Evolutionary conservation across 352 stramenopile genomes (phyloP).

Genomic region (Globisporangium canariense): DNA sequence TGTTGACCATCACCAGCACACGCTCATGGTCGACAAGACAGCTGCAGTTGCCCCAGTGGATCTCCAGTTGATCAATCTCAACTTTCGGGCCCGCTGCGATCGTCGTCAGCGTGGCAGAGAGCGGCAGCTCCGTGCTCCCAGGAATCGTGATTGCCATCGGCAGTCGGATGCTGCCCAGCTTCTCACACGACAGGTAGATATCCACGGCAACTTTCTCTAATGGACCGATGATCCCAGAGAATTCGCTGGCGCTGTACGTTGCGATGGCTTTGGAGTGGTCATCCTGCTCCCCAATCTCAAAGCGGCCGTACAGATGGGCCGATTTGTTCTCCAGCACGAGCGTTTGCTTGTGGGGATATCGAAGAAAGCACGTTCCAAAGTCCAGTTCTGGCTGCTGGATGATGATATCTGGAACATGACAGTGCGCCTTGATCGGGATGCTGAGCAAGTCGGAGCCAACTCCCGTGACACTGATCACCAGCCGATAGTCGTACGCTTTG

Average conservation of each 20-base stretch:
- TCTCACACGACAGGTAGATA: constrained; percentile 86
- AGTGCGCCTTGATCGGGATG: constrained; percentile 89
- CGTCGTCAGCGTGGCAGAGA: constrained; percentile 85
- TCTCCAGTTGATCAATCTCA: constrained; percentile 67
- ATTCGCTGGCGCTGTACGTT: constrained; percentile 67
- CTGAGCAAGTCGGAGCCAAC: constrained; percentile 89
- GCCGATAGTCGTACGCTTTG: constrained; percentile 90
- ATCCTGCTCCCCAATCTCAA: constrained; percentile 89
- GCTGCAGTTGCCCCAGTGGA: constrained; percentile 89
- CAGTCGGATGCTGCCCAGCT: constrained; percentile 89
- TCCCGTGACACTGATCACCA: constrained; percentile 89
- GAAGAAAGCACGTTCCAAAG: constrained; percentile 90
- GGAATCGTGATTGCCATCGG: constrained; percentile 84
- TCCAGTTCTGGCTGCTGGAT: constrained; percentile 72
- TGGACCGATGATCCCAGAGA: constrained; percentile 56
- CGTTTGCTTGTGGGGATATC: constrained; percentile 88
- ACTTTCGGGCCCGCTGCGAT: constrained; percentile 84
- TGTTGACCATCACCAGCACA: constrained; percentile 84
- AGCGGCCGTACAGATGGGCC: constrained; percentile 71
- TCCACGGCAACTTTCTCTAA: constrained; percentile 61
- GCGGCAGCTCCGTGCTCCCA: constrained; percentile 86
- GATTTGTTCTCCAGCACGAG: constrained; percentile 89
- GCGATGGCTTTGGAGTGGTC: constrained; percentile 83
- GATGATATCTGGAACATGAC: constrained; percentile 76
- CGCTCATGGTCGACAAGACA: constrained; percentile 85